These are phyloP conservation scores for Malbranchea cinnamomea DNA, from an alignment of 2,329 filamentous ascomycete genomes.

Conservation along the genomic window DNA sequence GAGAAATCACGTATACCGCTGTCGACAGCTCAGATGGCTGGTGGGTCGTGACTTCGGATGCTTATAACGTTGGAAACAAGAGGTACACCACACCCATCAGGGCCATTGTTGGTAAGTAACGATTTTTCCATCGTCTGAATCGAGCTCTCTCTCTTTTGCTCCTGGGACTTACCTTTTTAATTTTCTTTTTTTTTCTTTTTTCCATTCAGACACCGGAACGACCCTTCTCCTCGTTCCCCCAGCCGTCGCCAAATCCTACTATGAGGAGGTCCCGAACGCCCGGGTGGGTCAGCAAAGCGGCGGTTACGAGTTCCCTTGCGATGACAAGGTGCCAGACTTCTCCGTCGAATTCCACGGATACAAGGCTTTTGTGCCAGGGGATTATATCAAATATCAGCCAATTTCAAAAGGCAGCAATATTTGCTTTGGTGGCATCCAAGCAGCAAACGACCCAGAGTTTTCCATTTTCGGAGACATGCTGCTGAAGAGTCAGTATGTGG, in stretches of 20 bases:
- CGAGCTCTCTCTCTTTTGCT: neutral
- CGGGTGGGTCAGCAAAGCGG: constrained; percentile 28
- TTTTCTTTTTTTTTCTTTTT: constrained; percentile 7
- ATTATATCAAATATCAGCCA: constrained; percentile 39
- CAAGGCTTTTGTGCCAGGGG: constrained; percentile 39
- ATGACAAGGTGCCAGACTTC: constrained; percentile 37
- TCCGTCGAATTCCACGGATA: constrained; percentile 36
- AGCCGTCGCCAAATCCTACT: constrained; percentile 43
- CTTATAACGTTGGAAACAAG: constrained; percentile 38
- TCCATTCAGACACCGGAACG: constrained; percentile 52
- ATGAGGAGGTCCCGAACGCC: constrained; percentile 38
- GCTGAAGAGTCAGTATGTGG: constrained; percentile 45
- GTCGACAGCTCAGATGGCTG: constrained; percentile 49
- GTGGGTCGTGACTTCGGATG: constrained; percentile 49
- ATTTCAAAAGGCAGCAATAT: constrained; percentile 21
- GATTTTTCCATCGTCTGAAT: neutral
- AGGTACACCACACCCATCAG: constrained; percentile 9
- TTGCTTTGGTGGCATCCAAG: constrained; percentile 47
- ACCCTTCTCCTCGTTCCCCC: constrained; percentile 48
- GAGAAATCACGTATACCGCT: constrained; percentile 45
- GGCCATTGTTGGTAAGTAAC: constrained; percentile 10
- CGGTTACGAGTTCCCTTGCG: constrained; percentile 44
- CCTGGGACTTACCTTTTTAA: too few relatives aligned
- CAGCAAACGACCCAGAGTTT: constrained; percentile 37
- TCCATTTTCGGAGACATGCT: constrained; percentile 45